Conservation (phyloP, 2,329 filamentous ascomycete species). For the Trichoderma hamatum region DNA sequence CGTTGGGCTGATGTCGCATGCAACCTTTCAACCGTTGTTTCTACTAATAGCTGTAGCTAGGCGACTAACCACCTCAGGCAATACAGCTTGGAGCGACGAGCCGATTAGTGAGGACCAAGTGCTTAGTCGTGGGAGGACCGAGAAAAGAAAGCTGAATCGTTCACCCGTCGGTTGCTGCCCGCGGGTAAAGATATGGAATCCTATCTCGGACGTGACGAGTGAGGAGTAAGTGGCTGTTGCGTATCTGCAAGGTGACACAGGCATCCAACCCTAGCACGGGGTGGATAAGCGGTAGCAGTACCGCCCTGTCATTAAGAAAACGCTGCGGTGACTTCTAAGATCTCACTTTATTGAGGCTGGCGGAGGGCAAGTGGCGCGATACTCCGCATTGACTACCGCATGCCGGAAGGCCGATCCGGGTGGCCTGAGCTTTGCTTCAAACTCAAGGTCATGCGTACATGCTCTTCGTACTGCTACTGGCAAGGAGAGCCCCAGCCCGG, state of each 20-base stretch:
- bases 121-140: neutral
- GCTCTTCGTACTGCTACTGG: neutral
- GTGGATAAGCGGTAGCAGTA: neutral
- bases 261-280: neutral
- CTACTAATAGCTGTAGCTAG: neutral
- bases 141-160: neutral
- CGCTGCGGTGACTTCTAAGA: neutral
- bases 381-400: neutral
- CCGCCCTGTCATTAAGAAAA: neutral
- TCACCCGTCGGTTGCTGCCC: neutral
- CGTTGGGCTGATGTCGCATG: slow-evolving; percentile 35
- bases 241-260: neutral
- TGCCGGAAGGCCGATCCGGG: slow-evolving; percentile 13
- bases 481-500: neutral
- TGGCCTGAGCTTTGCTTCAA: neutral
- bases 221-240: neutral
- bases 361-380: slow-evolving; percentile 12
- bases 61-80: neutral
- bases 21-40: neutral
- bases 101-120: neutral
- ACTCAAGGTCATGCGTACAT: slow-evolving; percentile 18
- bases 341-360: neutral
- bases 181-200: neutral
- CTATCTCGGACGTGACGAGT: neutral
- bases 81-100: neutral